These are phyloP conservation scores for Colletotrichum eremochloae DNA, from an alignment of 2,329 filamentous ascomycete genomes.

Conservation along the genomic window DNA sequence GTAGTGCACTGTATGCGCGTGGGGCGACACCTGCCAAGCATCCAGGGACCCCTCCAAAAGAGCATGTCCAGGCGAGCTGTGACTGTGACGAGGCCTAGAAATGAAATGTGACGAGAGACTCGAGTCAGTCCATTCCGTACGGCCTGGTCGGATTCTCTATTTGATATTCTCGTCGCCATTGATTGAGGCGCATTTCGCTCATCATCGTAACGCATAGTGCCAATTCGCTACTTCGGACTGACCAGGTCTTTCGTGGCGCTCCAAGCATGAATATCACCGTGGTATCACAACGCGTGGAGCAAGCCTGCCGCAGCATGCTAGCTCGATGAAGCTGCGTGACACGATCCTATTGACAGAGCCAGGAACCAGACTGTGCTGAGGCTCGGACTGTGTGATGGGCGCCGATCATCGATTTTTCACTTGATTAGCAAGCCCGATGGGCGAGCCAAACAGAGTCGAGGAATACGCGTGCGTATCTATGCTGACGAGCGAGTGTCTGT, in stretches of 20 bases:
- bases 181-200: background rate
- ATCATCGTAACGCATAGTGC: background rate
- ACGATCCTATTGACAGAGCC: constrained; percentile 22
- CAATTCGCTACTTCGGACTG: background rate
- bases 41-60: constrained; percentile 27
- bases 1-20: constrained; percentile 7
- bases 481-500: constrained; percentile 7
- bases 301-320: constrained; percentile 24
- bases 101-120: constrained; percentile 37
- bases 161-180: background rate
- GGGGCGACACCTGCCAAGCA: constrained; percentile 40
- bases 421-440: background rate
- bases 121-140: background rate
- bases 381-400: constrained; percentile 26
- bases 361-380: constrained; percentile 17
- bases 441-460: constrained; percentile 13
- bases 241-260: constrained; percentile 8
- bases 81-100: constrained; percentile 31
- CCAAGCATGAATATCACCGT: constrained; percentile 37
- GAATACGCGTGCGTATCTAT: constrained; percentile 3
- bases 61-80: constrained; percentile 6
- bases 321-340: constrained; percentile 20
- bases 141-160: background rate
- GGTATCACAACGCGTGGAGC: constrained; percentile 17
- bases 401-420: constrained; percentile 35